Evolutionary conservation across 2,329 filamentous ascomycete genomes (phyloP).

Genomic region (Xylaria multiplex): DNA sequence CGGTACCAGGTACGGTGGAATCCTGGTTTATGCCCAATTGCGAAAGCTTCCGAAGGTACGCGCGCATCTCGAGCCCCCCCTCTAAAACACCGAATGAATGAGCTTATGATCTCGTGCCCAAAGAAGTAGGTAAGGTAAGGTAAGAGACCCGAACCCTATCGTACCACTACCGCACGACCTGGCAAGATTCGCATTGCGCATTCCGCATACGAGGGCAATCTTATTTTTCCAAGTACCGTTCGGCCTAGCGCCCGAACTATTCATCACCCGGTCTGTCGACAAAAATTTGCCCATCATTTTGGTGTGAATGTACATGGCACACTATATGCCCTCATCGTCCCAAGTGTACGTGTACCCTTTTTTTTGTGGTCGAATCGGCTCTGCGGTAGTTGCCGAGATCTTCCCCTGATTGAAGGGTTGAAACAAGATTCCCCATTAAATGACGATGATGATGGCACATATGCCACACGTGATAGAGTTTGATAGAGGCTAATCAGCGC

Average conservation of each 20-base stretch:
- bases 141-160: conserved; percentile 15
- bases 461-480: conserved; percentile 28
- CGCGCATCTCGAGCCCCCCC: neutral
- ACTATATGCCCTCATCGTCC: no score
- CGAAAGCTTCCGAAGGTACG: no score
- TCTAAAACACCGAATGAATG: conserved; percentile 11
- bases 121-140: conserved; percentile 11
- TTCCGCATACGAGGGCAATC: conserved; percentile 15
- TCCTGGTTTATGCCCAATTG: no score
- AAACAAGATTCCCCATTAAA: conserved; percentile 23
- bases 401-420: conserved; percentile 18
- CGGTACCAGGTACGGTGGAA: no score
- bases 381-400: conserved; percentile 22
- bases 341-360: neutral
- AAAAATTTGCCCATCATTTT: conserved; percentile 16
- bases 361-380: neutral
- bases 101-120: conserved; percentile 3
- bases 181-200: conserved; percentile 18
- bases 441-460: conserved; percentile 22
- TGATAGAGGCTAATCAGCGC: neutral
- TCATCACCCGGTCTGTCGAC: neutral
- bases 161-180: conserved; percentile 31
- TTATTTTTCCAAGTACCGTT: conserved; percentile 6
- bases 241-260: conserved; percentile 1
- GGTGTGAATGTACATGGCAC: neutral